These are phyloP conservation scores for Prunus mongolica DNA, from an alignment of 306 rosid species.

Conservation along the genomic window DNA sequence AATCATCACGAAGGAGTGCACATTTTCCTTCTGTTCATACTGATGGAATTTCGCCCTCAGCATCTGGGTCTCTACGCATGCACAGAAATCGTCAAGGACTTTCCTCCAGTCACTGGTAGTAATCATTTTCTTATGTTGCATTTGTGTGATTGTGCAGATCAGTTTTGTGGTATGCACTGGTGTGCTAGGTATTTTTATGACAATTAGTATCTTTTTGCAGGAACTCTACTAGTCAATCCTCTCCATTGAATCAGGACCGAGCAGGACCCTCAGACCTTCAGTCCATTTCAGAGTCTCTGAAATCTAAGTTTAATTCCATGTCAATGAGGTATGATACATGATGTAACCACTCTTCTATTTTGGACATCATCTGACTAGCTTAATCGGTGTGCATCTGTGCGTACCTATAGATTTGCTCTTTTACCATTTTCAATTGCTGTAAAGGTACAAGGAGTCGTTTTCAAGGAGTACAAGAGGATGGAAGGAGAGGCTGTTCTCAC, in stretches of 20 bases:
- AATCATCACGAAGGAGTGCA: constrained; percentile 36
- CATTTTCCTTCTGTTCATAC: constrained; percentile 32
- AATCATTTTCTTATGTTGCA: constrained; percentile 1
- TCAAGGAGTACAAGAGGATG: constrained; percentile 83
- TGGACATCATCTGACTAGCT: background rate
- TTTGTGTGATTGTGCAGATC: background rate
- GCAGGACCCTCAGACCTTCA: constrained; percentile 85
- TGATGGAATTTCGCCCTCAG: constrained; percentile 40
- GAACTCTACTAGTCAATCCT: constrained; percentile 40
- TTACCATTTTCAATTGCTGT: constrained; percentile 19
- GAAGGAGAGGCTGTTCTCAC: constrained; percentile 78
- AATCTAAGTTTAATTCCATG: constrained; percentile 55
- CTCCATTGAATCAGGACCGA: constrained; percentile 40
- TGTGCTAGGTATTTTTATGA: constrained; percentile 1
- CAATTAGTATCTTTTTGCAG: constrained; percentile 27
- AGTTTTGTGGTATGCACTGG: background rate
- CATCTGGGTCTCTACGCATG: constrained; percentile 35
- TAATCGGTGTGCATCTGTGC: background rate
- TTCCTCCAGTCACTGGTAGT: constrained; percentile 44
- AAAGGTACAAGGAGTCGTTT: constrained; percentile 83
- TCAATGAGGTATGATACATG: constrained; percentile 56
- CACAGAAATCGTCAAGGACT: constrained; percentile 41
- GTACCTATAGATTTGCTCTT: constrained; percentile 4
- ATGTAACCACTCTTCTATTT: background rate
- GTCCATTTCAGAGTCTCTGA: constrained; percentile 75